Percentiles rank a stretch among this genome's conserved stretches.
phyloP scores from a whole-genome alignment of 352 stramenopile genomes.

The Pythium chondricola region DNA sequence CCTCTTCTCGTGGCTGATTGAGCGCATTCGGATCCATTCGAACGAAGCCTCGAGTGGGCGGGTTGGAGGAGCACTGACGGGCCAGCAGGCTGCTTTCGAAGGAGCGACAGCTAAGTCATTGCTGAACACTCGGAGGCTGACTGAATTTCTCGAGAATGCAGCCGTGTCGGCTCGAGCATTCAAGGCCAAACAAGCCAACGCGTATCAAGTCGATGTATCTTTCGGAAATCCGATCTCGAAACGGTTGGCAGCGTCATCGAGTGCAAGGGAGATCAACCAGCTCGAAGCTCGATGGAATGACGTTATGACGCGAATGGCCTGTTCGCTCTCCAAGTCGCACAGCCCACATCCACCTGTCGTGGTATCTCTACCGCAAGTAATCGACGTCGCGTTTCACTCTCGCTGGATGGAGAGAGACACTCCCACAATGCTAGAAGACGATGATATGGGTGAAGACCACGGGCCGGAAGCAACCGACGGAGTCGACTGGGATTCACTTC shows the following conservation, averaged over 20 bases:
- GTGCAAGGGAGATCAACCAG: constrained; percentile 7
- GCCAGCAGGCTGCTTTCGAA: neutral
- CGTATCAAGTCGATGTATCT: constrained; percentile 49
- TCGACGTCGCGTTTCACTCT: constrained; percentile 40
- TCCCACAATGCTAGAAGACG: constrained; percentile 8
- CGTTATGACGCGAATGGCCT: constrained; percentile 24
- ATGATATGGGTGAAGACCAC: constrained; percentile 19
- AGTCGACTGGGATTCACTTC: constrained; percentile 52
- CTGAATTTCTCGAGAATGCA: constrained; percentile 44
- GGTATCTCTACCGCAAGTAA: too few relatives aligned
- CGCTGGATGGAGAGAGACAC: constrained; percentile 6
- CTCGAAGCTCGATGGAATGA: constrained; percentile 40
- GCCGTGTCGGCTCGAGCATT: constrained; percentile 4
- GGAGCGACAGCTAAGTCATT: constrained; percentile 32
- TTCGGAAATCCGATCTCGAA: constrained; percentile 60
- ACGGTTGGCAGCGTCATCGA: constrained; percentile 11
- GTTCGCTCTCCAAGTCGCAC: constrained; percentile 11
- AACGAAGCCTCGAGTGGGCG: too few relatives aligned
- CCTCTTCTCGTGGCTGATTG: constrained; percentile 58
- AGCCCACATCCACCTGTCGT: too few relatives aligned
- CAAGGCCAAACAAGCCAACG: constrained; percentile 12
- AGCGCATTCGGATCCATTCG: constrained; percentile 57
- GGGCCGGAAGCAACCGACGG: constrained; percentile 31
- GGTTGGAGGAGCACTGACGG: too few relatives aligned
- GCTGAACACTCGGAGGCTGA: constrained; percentile 50